Percentiles rank a stretch among this genome's conserved stretches.
Evolutionary conservation across 192 early-diverging fungal species (phyloP).

Genomic region (Coemansia sp.): DNA sequence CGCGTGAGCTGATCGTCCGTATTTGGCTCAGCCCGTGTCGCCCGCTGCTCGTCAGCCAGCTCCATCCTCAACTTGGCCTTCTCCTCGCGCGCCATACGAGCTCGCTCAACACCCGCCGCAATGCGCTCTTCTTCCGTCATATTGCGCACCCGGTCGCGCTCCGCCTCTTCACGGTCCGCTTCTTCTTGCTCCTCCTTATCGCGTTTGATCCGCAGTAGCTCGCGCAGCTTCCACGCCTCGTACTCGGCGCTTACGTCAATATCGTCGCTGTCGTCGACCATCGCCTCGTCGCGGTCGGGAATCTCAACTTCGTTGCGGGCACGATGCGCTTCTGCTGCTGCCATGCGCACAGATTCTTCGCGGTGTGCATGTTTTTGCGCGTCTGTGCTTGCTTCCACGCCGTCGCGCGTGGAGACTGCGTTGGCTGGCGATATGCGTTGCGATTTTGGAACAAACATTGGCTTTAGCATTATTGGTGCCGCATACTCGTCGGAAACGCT

Average conservation of each 20-base stretch:
- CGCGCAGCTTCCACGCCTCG: conserved; percentile 88
- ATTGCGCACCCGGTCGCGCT: conserved; percentile 74
- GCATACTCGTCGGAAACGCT: conserved; percentile 4
- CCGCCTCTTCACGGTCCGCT: conserved; percentile 71
- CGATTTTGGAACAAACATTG: conserved; percentile 91
- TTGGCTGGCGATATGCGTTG: conserved; percentile 14
- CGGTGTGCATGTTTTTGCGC: conserved; percentile 59
- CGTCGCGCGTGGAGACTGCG: conserved; percentile 23
- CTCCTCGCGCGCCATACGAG: conserved; percentile 56
- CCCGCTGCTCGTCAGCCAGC: conserved; percentile 35
- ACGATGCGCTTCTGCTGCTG: conserved; percentile 29
- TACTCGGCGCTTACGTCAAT: conserved; percentile 85
- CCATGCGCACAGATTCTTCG: conserved; percentile 36
- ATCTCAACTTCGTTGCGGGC: conserved; percentile 44
- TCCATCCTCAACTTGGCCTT: conserved; percentile 51
- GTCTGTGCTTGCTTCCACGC: conserved; percentile 59
- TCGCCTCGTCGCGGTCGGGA: conserved; percentile 40
- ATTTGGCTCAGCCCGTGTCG: conserved; percentile 61
- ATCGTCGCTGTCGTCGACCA: conserved; percentile 91
- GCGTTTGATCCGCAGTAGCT: conserved; percentile 83
- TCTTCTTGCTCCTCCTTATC: conserved; percentile 74
- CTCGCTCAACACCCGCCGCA: conserved; percentile 68
- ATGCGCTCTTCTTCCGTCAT: conserved; percentile 84
- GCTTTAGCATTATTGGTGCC: conserved; percentile 70
- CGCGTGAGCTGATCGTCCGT: conserved; percentile 9